phyloP scores from a whole-genome alignment of 208 protist genomes.

The Acanthamoeba lenticulata region DNA sequence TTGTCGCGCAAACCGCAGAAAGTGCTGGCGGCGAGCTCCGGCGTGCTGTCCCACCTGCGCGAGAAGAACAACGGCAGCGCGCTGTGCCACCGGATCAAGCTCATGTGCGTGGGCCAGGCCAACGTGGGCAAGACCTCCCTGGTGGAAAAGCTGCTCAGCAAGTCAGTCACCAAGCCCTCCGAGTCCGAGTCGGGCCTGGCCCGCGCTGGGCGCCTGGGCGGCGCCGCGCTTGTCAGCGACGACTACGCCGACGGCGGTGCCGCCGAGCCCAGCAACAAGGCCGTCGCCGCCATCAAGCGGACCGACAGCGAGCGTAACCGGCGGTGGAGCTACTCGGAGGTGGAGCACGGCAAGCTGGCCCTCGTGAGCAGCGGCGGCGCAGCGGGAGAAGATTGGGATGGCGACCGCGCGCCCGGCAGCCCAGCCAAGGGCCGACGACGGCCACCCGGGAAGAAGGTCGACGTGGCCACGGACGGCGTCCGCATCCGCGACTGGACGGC shows the following conservation, averaged over 20 bases:
- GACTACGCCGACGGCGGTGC: not conserved
- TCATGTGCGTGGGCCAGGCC: slow-evolving; percentile 60
- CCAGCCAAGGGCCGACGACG: not conserved
- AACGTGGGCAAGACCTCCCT: slow-evolving; percentile 57
- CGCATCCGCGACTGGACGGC: slow-evolving; percentile 16
- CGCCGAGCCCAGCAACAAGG: not conserved
- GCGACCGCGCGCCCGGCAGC: not conserved
- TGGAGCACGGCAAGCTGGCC: slow-evolving; percentile 20
- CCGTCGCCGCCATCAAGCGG: not conserved
- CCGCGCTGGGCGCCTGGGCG: not conserved
- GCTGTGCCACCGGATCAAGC: not conserved
- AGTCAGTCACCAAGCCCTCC: slow-evolving; percentile 32
- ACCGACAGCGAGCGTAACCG: slow-evolving; percentile 17
- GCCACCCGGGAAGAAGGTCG: not conserved
- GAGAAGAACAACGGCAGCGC: slow-evolving; percentile 7
- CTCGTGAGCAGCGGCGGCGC: not conserved
- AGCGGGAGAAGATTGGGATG: not conserved
- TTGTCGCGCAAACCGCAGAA: too few relatives aligned
- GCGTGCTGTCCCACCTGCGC: not conserved
- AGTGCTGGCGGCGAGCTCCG: not conserved
- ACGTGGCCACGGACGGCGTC: slow-evolving; percentile 62
- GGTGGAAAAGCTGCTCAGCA: slow-evolving; percentile 37
- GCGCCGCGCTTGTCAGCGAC: too few relatives aligned
- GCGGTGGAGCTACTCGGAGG: slow-evolving; percentile 34
- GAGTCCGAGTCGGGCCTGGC: not conserved